Conservation (phyloP, 2,329 filamentous ascomycete species). For the Cladosporium sp. region DNA sequence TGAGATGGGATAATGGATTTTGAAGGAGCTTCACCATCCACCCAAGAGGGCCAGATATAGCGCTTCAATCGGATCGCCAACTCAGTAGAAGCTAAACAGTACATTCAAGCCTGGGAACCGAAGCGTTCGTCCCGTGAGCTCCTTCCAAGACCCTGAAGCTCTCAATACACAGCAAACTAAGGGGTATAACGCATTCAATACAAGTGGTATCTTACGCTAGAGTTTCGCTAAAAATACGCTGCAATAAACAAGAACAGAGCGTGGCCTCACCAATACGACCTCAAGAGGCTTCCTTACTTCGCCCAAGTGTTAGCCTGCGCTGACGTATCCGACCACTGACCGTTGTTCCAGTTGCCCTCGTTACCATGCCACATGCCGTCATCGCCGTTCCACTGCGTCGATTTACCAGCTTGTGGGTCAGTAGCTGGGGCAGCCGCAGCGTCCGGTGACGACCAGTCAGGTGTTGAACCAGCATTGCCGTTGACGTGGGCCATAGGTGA, state of each 20-base stretch:
- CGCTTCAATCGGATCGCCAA: background rate
- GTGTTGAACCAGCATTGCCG: background rate
- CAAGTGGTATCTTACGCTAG: slow-evolving; percentile 16
- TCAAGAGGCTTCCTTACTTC: background rate
- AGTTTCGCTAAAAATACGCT: slow-evolving; percentile 17
- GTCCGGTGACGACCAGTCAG: background rate
- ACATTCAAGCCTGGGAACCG: background rate
- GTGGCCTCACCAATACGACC: slow-evolving; percentile 1
- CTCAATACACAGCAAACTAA: background rate
- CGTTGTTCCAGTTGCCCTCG: slow-evolving; percentile 8
- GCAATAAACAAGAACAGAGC: slow-evolving; percentile 7
- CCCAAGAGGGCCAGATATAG: too few species aligned
- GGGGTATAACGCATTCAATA: slow-evolving; percentile 15
- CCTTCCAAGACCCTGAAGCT: background rate
- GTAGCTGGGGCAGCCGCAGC: background rate
- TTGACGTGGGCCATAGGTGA: slow-evolving; percentile 14
- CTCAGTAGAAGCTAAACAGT: background rate
- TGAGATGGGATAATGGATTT: slow-evolving; percentile 30
- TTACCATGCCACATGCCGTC: slow-evolving; percentile 19
- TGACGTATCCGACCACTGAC: slow-evolving; percentile 3
- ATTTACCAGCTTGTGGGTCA: background rate
- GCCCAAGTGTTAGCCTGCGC: background rate
- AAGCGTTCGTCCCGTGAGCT: background rate
- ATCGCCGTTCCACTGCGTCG: slow-evolving; percentile 16
- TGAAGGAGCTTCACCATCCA: background rate